Base-by-base conservation (phyloP, 805 yeast genomes). In the Hanseniaspora meyeri region DNA sequence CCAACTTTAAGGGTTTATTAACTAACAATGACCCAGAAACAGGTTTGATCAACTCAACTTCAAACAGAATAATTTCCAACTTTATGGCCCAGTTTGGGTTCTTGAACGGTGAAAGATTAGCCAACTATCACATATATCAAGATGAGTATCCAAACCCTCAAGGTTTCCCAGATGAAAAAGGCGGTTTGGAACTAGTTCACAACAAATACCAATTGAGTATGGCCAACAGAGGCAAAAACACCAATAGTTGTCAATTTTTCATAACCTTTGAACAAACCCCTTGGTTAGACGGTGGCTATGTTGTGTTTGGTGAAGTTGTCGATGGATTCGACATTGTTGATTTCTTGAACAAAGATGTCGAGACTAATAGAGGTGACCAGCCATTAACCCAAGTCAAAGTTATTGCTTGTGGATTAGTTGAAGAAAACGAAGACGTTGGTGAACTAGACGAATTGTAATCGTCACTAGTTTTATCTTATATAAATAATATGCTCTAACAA, bases 281-380 rank as follows among this genome's bases (percentile, higher is more conserved):
- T 51, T 93, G 98, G 97, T 80, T 93, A 67, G 88, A 93, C 67
- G 93, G 95, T 61, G 81, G 75, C 64, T 98, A 93, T 71, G 98
- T 93, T 67, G 98, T 93, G 43, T 93, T 93, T 66, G 98, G 98
- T 62, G 87, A 88, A 73, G 96, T 93, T 57, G 58, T 88, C 17
- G 89, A 84, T 57, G 97, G 97, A 50, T 76, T 81, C 74, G 96
- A 91, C 61, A 79, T 88, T 51, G 87, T 91, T 57, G 71, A 76
- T 62, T 76, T 79, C 70, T 81, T 93, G 66, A 96, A 89, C 72
- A 69, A 70, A 49, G 40, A 51, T 24, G 81, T 85, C 60, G 79
- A 81, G 72, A 88, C 95, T 27, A 72, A 74, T 59, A 72, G 76
- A 63, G 81, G 85, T 61, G 93, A 88, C 71, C 77, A 73, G 62